Evolutionary conservation across 192 early-diverging fungal species (phyloP).

Genomic region (Spizellomyces punctatus): DNA sequence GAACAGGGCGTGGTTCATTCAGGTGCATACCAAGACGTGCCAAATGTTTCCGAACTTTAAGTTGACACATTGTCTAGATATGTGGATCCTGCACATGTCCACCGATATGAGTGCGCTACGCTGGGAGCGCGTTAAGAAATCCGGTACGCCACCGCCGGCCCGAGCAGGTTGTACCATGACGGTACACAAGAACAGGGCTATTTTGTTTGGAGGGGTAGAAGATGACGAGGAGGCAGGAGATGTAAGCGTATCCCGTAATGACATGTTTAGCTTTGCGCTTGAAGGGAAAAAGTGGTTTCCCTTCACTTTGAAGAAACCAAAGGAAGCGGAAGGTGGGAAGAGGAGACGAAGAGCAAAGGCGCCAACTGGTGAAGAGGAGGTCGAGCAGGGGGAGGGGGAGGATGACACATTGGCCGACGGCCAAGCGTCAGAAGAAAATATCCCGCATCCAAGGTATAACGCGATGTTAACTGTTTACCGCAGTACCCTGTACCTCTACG

Average conservation of each 20-base stretch:
- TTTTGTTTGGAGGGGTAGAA: constrained; percentile 66
- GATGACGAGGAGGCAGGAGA: constrained; percentile 71
- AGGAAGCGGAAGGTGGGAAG: constrained; percentile 37
- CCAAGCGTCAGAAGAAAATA: neutral
- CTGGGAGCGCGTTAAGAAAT: constrained; percentile 68
- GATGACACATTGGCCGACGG: too few relatives aligned
- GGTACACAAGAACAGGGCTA: constrained; percentile 58
- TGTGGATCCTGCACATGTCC: constrained; percentile 63
- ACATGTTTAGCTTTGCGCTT: constrained; percentile 61
- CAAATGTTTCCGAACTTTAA: neutral
- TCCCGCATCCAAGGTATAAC: constrained; percentile 67
- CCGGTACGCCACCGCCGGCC: constrained; percentile 42
- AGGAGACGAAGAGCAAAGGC: neutral
- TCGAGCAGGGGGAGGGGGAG: neutral
- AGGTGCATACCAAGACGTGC: too few relatives aligned
- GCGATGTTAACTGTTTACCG: constrained; percentile 64
- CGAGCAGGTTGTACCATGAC: constrained; percentile 59
- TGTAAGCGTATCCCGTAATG: constrained; percentile 62
- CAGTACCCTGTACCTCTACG: constrained; percentile 59
- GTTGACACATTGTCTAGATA: constrained; percentile 20
- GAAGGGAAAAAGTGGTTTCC: constrained; percentile 68
- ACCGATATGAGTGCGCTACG: constrained; percentile 54
- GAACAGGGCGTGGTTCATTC: constrained; percentile 13
- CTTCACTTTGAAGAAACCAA: constrained; percentile 47
- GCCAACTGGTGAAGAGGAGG: neutral